Evolutionary conservation across 129 eudicot species (phyloP).

Genomic region (Arctium minus): DNA sequence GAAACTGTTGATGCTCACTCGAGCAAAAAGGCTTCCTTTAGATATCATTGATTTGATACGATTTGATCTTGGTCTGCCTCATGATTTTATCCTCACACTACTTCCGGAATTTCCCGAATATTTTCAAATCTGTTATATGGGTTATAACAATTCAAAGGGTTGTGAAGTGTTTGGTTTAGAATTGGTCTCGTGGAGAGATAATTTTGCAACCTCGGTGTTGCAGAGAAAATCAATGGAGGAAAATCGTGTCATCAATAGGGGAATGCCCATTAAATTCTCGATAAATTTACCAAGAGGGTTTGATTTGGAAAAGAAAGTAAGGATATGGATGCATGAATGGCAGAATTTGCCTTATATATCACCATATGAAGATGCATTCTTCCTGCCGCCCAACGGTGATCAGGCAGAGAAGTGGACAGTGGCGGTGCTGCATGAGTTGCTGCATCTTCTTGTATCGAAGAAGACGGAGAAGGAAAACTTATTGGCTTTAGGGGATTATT

Average conservation of each 20-base stretch:
- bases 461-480: slow-evolving; percentile 68
- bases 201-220: slow-evolving; percentile 53
- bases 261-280: slow-evolving; percentile 41
- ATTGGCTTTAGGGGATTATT: slow-evolving; percentile 61
- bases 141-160: slow-evolving; percentile 30
- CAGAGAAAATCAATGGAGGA: slow-evolving; percentile 30
- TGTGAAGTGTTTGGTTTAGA: slow-evolving; percentile 57
- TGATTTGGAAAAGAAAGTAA: slow-evolving; percentile 79
- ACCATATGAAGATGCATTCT: slow-evolving; percentile 91
- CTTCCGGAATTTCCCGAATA: slow-evolving; percentile 67
- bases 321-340: slow-evolving; percentile 73
- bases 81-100: slow-evolving; percentile 45
- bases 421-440: slow-evolving; percentile 74
- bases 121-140: slow-evolving; percentile 62
- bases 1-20: slow-evolving; percentile 65
- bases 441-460: slow-evolving; percentile 63
- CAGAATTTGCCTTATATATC: slow-evolving; percentile 81
- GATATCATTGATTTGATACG: slow-evolving; percentile 42
- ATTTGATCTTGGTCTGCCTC: slow-evolving; percentile 79
- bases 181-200: slow-evolving; percentile 62
- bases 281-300: slow-evolving; percentile 74
- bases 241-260: slow-evolving; percentile 10
- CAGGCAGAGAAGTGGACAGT: slow-evolving; percentile 90
- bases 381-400: slow-evolving; percentile 68
- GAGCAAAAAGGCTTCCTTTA: slow-evolving; percentile 50